These are phyloP conservation scores for Solanum rostratum DNA, from an alignment of 257 asterid species.

Conservation along the genomic window DNA sequence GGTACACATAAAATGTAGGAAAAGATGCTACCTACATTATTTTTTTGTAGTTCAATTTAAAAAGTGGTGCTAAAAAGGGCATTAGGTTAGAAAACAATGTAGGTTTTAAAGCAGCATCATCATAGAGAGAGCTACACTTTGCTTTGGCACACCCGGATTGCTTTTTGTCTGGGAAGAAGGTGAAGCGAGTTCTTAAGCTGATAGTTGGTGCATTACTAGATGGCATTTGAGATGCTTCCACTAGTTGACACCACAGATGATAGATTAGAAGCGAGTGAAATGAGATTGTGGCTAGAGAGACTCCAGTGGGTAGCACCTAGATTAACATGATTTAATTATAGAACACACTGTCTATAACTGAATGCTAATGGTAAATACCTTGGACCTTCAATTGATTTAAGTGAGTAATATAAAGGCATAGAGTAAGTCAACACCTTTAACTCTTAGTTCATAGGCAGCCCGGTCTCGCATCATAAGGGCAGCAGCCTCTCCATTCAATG, in stretches of 20 bases:
- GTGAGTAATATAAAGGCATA: not conserved
- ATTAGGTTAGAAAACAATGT: not conserved
- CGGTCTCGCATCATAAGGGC: conserved; percentile 92
- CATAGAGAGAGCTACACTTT: not conserved
- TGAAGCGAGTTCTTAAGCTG: not conserved
- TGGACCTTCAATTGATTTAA: not conserved
- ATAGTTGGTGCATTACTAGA: not conserved
- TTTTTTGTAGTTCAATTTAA: not conserved
- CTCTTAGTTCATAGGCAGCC: conserved; percentile 63
- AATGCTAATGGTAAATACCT: not conserved
- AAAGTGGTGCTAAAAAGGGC: not conserved
- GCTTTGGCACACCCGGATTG: not conserved
- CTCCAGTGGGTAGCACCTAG: not conserved
- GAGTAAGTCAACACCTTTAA: conserved; percentile 53
- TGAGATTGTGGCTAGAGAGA: not conserved
- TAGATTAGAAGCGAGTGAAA: not conserved
- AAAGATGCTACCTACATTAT: not conserved
- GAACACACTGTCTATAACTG: not conserved
- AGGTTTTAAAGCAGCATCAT: not conserved
- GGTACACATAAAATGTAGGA: not conserved
- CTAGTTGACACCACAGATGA: not conserved
- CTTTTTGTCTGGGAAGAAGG: not conserved
- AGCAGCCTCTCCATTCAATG: conserved; percentile 96
- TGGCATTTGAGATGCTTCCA: not conserved
- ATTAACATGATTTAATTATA: not conserved